Conservation (phyloP, 768 basidiomycete species). For the Epithele typhae region DNA sequence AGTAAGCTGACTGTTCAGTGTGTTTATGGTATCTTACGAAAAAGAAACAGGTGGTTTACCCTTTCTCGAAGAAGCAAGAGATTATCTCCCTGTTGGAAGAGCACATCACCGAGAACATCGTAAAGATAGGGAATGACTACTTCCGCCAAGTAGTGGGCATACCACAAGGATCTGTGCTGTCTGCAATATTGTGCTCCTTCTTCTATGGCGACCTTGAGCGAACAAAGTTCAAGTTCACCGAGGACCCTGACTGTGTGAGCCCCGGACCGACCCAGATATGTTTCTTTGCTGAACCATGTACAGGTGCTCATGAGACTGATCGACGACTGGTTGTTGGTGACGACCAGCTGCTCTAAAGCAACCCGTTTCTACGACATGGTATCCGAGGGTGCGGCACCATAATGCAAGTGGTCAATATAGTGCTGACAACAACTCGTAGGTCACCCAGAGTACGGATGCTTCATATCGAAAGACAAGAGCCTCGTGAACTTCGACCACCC, state of each 20-base stretch:
- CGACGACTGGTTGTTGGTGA: conserved; percentile 94
- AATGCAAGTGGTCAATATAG: background rate
- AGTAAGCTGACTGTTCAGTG: too few relatives aligned
- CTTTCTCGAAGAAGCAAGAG: conserved; percentile 46
- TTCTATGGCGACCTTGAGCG: conserved; percentile 92
- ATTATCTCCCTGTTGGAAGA: conserved; percentile 76
- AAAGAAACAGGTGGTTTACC: conserved; percentile 59
- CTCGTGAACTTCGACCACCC: conserved; percentile 76
- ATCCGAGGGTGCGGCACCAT: conserved; percentile 52
- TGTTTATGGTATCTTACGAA: too few relatives aligned
- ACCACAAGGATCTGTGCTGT: conserved; percentile 97
- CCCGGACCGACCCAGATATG: too few relatives aligned
- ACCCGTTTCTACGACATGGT: conserved; percentile 69
- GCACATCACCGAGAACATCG: conserved; percentile 89
- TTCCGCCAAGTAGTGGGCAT: conserved; percentile 93
- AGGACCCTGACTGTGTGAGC: conserved; percentile 61
- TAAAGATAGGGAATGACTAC: conserved; percentile 84
- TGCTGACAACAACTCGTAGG: conserved; percentile 39
- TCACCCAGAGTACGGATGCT: conserved; percentile 93
- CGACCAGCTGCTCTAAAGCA: conserved; percentile 60
- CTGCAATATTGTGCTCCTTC: conserved; percentile 87
- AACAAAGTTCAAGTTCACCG: conserved; percentile 45
- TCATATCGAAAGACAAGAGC: conserved; percentile 85
- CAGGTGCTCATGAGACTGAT: conserved; percentile 80
- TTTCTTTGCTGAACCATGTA: background rate